Base-by-base conservation (phyloP, 1,284 basidiomycete species). In the Sanghuangporus sanghuang region DNA sequence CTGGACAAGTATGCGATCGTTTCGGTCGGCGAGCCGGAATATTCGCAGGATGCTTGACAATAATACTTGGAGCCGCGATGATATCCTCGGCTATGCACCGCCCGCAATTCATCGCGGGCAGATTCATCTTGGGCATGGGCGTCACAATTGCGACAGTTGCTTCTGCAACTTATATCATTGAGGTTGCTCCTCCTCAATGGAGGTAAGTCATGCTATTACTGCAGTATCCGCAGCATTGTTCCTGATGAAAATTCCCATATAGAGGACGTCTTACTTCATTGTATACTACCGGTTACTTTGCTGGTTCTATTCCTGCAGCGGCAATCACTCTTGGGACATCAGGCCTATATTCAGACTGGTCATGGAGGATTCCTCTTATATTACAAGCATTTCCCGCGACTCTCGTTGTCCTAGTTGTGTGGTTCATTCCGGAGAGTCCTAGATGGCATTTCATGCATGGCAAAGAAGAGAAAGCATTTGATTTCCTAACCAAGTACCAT, bases 181-280 rank as follows among this genome's bases (percentile, higher is more conserved):
- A 80, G 66, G 75, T 80, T 65, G 75, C 78, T n/a, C 78, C 79
- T 21, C 79, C 79, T 21, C 75, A 77, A 59, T 80, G 78, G 75
- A 72, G 77, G 68, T 70, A 59, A 4, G 36, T 11, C 2, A 14
- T 56, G 3, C 11, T 18, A 18, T 40, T 44, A 5, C 3, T 23
- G 3, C 12, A n/a, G 7, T 11, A 12, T 32, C 2, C 21, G 18
- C 16, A 21, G n/a, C 14, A 16, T 12, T 18, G 21, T 16, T 8
- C 2, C 12, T n/a, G 16, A 35, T 16, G 4, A 0, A 11, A 12
- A 9, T 7, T 35, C 3, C 23, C 38, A 2, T 48, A 1, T 23
- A 73, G 77, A 62, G 77, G 77, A 38, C 72, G 75, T 36, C 71
- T 74, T 65, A 76, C 75, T 12, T 73, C 73, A 54, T 68, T 73